A percentile compares a stretch with the other conserved stretches of the same genome.
Evolutionary conservation across 2,329 filamentous ascomycete species (phyloP).

Genomic region (Verticillium albo-atrum): DNA sequence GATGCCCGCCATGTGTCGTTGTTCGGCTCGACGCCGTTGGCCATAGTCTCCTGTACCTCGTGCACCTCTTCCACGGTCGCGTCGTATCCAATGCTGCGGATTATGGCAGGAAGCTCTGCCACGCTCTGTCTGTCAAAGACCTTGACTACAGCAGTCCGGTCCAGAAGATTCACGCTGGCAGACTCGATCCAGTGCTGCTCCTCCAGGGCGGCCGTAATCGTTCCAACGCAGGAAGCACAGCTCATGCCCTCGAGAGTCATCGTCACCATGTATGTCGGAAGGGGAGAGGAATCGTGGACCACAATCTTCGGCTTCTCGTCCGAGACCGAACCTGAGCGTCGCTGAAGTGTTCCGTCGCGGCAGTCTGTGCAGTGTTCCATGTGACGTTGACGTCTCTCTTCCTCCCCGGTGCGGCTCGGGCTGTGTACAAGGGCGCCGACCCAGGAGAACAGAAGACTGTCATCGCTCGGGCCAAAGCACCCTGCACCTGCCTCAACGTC

Average conservation of each 20-base stretch:
- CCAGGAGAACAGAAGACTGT: background rate
- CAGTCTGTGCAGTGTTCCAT: slow-evolving; percentile 40
- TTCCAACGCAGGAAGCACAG: slow-evolving; percentile 63
- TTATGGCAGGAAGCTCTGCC: slow-evolving; percentile 36
- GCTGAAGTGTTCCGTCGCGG: slow-evolving; percentile 15
- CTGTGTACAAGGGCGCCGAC: background rate
- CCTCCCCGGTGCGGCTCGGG: background rate
- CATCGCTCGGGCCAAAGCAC: background rate
- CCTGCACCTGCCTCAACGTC: background rate
- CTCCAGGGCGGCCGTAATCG: slow-evolving; percentile 55
- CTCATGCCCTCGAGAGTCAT: slow-evolving; percentile 68
- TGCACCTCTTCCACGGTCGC: slow-evolving; percentile 51
- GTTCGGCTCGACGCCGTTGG: slow-evolving; percentile 28
- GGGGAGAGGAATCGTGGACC: too few species aligned
- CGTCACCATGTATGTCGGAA: slow-evolving; percentile 37
- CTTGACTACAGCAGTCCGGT: slow-evolving; percentile 61
- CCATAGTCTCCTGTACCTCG: slow-evolving; percentile 30
- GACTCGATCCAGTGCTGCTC: slow-evolving; percentile 54
- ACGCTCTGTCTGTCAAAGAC: slow-evolving; percentile 34
- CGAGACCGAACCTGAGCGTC: background rate
- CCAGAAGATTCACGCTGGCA: slow-evolving; percentile 59
- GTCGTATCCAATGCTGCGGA: slow-evolving; percentile 65
- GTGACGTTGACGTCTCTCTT: slow-evolving; percentile 22
- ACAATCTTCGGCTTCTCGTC: background rate
- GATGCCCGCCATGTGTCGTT: slow-evolving; percentile 46